Conservation (phyloP, 2,329 filamentous ascomycete genomes). For the Claviceps digitariae region DNA sequence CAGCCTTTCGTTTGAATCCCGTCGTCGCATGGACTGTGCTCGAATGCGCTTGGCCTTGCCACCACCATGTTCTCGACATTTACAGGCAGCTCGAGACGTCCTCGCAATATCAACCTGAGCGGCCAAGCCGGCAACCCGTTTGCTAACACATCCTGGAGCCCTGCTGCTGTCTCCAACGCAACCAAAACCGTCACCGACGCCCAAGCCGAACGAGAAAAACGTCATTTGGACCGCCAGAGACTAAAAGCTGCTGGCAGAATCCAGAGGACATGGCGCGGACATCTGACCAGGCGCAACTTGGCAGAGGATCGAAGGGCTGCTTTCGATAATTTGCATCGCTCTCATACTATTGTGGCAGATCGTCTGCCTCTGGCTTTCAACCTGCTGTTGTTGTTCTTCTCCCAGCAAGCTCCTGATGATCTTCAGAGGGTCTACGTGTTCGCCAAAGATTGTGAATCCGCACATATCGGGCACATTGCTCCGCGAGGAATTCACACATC, state of each 20-base stretch:
- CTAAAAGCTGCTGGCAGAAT: slow-evolving; percentile 60
- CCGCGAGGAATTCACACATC: slow-evolving; percentile 16
- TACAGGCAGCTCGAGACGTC: slow-evolving; percentile 71
- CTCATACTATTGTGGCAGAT: slow-evolving; percentile 17
- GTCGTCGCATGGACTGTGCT: not conserved
- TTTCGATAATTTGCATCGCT: slow-evolving; percentile 48
- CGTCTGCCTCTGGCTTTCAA: slow-evolving; percentile 28
- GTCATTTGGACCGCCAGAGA: slow-evolving; percentile 69
- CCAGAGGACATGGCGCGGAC: slow-evolving; percentile 73
- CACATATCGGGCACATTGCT: slow-evolving; percentile 22
- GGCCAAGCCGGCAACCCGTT: slow-evolving; percentile 75
- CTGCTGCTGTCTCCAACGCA: slow-evolving; percentile 45
- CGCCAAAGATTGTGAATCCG: slow-evolving; percentile 26
- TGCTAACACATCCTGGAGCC: slow-evolving; percentile 45
- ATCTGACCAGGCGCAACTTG: slow-evolving; percentile 46
- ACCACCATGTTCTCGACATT: slow-evolving; percentile 76
- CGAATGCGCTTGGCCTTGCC: slow-evolving; percentile 1
- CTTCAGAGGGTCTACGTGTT: slow-evolving; percentile 32
- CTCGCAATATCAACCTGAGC: slow-evolving; percentile 87
- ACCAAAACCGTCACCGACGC: slow-evolving; percentile 73
- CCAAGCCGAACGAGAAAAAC: slow-evolving; percentile 68
- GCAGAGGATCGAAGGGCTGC: slow-evolving; percentile 41
- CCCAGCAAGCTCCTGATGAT: slow-evolving; percentile 30
- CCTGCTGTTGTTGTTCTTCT: slow-evolving; percentile 38
- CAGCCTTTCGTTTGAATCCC: not conserved